A percentile compares a stretch with the other conserved stretches of the same genome.
These are phyloP conservation scores for Parsonsia alboflavescens DNA, from an alignment of 257 asterid species.

Conservation along the genomic window DNA sequence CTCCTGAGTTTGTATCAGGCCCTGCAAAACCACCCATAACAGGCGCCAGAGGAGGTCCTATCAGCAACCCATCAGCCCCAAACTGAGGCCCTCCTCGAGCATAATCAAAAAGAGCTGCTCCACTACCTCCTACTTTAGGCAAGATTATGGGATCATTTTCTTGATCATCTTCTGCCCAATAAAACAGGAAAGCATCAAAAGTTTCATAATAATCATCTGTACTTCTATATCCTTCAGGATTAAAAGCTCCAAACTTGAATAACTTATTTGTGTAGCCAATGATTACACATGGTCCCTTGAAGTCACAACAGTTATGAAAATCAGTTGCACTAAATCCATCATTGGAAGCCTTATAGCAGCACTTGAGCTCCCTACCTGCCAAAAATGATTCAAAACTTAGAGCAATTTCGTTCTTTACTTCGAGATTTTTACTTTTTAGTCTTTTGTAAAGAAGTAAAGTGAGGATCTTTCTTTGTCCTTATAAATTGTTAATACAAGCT, in stretches of 20 bases:
- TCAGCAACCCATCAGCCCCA: constrained; percentile 83
- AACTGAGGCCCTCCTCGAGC: constrained; percentile 95
- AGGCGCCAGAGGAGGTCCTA: constrained; percentile 89
- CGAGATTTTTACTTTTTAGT: background rate
- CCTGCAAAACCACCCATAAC: constrained; percentile 95
- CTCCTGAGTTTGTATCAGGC: constrained; percentile 80
- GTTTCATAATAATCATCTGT: constrained; percentile 84
- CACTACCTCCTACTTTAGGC: constrained; percentile 91
- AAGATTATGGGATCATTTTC: constrained; percentile 34
- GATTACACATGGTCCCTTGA: constrained; percentile 88
- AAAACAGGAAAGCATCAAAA: constrained; percentile 77
- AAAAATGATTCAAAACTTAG: constrained; percentile 1
- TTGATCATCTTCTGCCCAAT: constrained; percentile 37
- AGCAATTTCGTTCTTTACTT: background rate
- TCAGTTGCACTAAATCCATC: constrained; percentile 86
- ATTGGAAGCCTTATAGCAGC: constrained; percentile 75
- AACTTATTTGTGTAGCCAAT: constrained; percentile 59
- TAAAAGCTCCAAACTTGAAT: constrained; percentile 82
- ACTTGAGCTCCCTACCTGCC: constrained; percentile 65
- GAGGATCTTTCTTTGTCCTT: constrained; percentile 8
- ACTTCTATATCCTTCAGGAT: constrained; percentile 88
- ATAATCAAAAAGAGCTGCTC: constrained; percentile 87
- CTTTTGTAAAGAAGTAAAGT: background rate
- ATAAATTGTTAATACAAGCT: background rate
- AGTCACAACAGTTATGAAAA: constrained; percentile 70